Percentiles rank a stretch among this genome's conserved stretches.
phyloP scores from a whole-genome alignment of 2,329 filamentous ascomycete species.

The Penicillium palitans region DNA sequence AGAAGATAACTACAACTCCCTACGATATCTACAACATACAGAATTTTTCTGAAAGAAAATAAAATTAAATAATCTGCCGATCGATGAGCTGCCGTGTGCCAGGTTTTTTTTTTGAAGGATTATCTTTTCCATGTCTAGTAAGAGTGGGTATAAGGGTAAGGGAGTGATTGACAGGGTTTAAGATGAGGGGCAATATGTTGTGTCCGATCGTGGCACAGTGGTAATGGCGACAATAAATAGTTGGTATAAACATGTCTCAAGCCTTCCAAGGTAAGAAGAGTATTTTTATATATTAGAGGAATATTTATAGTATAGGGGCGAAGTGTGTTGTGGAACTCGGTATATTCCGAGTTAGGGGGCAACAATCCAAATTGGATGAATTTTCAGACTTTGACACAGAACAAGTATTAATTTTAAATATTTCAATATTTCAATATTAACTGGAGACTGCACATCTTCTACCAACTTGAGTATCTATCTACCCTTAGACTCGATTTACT shows the following conservation, averaged over 20 bases:
- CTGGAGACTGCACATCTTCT: not conserved
- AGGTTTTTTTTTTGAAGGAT: not conserved
- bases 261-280: not conserved
- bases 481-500: not conserved
- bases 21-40: no score
- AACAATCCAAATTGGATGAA: not conserved
- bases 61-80: not conserved
- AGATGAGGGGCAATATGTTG: not conserved
- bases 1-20: not conserved
- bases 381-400: not conserved
- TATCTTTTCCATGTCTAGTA: constrained; percentile 1
- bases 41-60: not conserved
- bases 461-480: not conserved
- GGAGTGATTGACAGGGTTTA: constrained; percentile 14
- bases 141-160: constrained; percentile 4
- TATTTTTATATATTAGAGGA: not conserved
- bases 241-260: constrained; percentile 6
- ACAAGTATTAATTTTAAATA: not conserved
- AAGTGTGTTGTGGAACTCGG: constrained; percentile 2
- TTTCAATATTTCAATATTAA: not conserved
- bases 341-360: not conserved
- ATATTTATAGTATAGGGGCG: constrained; percentile 1
- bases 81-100: constrained; percentile 1
- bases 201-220: not conserved
- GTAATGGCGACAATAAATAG: not conserved